These are phyloP conservation scores for Podochytrium sp. DNA, from an alignment of 192 early-diverging fungal genomes.

Conservation along the genomic window DNA sequence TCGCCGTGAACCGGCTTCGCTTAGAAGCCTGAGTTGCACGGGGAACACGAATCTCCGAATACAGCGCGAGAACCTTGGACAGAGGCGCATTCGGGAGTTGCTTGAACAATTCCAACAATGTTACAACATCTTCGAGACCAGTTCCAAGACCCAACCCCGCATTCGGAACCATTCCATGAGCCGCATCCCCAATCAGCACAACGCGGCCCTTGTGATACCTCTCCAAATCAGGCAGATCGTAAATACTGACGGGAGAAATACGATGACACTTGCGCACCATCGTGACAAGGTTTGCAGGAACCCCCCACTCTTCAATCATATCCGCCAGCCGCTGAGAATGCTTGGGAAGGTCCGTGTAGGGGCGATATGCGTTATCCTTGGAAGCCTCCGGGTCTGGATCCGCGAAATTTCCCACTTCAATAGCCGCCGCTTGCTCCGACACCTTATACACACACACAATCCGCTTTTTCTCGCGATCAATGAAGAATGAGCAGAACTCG, in stretches of 20 bases:
- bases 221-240: neutral
- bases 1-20: neutral
- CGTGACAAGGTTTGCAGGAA: neutral
- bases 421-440: neutral
- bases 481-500: neutral
- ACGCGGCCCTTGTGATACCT: slow-evolving; percentile 5
- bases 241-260: neutral
- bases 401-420: neutral
- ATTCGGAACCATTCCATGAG: too few species aligned
- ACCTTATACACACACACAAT: neutral
- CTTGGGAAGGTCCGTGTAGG: neutral
- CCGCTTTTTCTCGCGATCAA: neutral
- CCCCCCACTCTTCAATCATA: too few species aligned
- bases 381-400: neutral
- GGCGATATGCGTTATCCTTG: neutral
- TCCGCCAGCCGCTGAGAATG: neutral
- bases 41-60: neutral
- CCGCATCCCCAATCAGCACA: too few species aligned
- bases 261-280: neutral
- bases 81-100: slow-evolving; percentile 29
- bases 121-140: too few species aligned
- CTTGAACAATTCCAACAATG: too few species aligned
- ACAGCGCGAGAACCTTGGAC: slow-evolving; percentile 15
- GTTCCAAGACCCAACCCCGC: too few species aligned
- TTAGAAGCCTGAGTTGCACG: neutral